Evolutionary conservation across 108 stramenopile genomes (phyloP), one percentile per base, ranked within the genome.

Genomic region (Heterococcus sp.): DNA sequence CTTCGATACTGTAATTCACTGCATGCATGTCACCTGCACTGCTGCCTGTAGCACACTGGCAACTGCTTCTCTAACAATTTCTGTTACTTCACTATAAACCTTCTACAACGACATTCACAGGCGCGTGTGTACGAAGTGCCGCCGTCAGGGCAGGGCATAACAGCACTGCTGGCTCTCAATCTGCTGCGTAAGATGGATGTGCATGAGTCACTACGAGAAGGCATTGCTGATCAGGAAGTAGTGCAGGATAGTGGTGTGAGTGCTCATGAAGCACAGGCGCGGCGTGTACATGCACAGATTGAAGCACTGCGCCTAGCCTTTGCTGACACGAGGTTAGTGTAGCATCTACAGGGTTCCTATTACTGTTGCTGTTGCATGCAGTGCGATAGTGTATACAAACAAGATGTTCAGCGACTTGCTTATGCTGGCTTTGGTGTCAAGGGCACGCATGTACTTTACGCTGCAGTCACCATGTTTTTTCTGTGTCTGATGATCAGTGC

Each of bases 71-170:
- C 8, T 21, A 58, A 21, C 46, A 58, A 58, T 58, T 8, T 21
- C 46, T 58, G 46, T 21, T 21, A 58, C 46, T 58, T 58, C 46
- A 58, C 46, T 58, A 8, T 58, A 8, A 58, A 58, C 21, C 21
- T 58, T 8, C 21, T 21, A 14, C 46, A 58, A 14, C 14, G 8
- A 58, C 21, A 8, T 58, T 21, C 8, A 58, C 46, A 58, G 71
- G 71, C 39, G 36, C 66, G 82, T 21, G 73, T 97, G 5, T 93
- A 92, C 90, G 93, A 98, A 77, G 87, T 93, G 27, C 98, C 98
- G 21, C 98, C 98, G 8, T 94, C 92, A 74, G 93, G 95, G 31
- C 95, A 97, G 81, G 97, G 97, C 2, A 87, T 97, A 29, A 93
- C 95, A 27, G 95, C 90, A 3, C 85, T 97, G 36, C 90, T 97